A percentile compares a stretch with the other conserved stretches of the same genome.
Conservation (phyloP, 2,329 filamentous ascomycete species). For the Graphiopsis chlorocephala region DNA sequence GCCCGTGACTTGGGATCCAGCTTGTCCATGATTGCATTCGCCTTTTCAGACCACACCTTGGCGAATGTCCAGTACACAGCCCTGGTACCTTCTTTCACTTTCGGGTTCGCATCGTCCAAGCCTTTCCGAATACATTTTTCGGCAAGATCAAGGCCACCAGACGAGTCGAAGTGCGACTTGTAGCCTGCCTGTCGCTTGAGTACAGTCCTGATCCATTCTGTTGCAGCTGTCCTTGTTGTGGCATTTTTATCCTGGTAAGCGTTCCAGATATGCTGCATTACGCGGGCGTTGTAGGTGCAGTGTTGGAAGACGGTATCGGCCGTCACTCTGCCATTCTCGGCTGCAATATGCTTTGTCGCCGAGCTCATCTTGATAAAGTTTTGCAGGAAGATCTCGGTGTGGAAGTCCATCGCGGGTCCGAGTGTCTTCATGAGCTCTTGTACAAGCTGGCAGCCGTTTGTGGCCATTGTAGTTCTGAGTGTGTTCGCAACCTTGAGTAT, state of each 20-base stretch:
- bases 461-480: conserved; percentile 83
- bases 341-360: conserved; percentile 87
- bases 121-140: conserved; percentile 89
- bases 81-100: conserved; percentile 82
- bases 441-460: conserved; percentile 77
- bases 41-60: conserved; percentile 71
- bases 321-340: conserved; percentile 75
- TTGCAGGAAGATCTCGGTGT: conserved; percentile 88
- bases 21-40: conserved; percentile 72
- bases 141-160: conserved; percentile 75
- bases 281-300: conserved; percentile 73
- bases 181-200: conserved; percentile 74
- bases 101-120: conserved; percentile 83
- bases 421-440: conserved; percentile 79
- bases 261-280: conserved; percentile 80
- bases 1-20: conserved; percentile 77
- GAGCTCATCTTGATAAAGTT: conserved; percentile 85
- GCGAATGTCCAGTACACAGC: conserved; percentile 84
- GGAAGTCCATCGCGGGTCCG: conserved; percentile 76
- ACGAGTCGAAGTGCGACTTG: conserved; percentile 79
- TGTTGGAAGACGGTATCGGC: conserved; percentile 78
- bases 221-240: conserved; percentile 73
- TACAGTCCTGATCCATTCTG: conserved; percentile 80
- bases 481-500: conserved; percentile 84
- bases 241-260: conserved; percentile 93